Evolutionary conservation across 2,329 filamentous ascomycete species (phyloP).

Genomic region (Chaetomium sp.): DNA sequence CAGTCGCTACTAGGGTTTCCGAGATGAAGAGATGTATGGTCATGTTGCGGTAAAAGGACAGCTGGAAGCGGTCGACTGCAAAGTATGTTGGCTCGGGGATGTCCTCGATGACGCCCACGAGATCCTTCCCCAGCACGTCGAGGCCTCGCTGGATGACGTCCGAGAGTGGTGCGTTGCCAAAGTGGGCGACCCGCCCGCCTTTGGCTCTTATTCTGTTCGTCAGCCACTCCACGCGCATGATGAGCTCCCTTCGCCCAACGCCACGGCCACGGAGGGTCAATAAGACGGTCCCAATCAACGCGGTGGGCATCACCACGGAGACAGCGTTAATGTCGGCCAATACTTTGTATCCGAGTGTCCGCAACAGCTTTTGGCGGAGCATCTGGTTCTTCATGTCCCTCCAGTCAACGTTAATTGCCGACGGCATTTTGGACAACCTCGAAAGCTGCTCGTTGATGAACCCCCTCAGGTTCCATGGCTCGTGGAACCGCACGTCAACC

Average conservation of each 20-base stretch:
- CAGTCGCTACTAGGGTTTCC: conserved; percentile 84
- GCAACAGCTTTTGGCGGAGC: conserved; percentile 71
- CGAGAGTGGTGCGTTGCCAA: conserved; percentile 75
- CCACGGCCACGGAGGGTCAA: conserved; percentile 89
- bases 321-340: conserved; percentile 93
- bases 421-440: conserved; percentile 55
- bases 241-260: conserved; percentile 82
- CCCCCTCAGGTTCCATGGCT: conserved; percentile 86
- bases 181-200: conserved; percentile 91
- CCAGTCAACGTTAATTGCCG: conserved; percentile 49
- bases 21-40: conserved; percentile 97
- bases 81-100: conserved; percentile 91
- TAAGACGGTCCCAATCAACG: conserved; percentile 89
- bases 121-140: conserved; percentile 85
- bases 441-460: conserved; percentile 79
- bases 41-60: conserved; percentile 99
- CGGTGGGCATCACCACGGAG: conserved; percentile 97
- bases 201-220: conserved; percentile 78
- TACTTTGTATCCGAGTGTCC: conserved; percentile 89
- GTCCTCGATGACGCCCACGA: conserved; percentile 78
- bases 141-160: conserved; percentile 86
- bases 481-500: conserved; percentile 93
- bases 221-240: conserved; percentile 88
- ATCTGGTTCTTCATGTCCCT: conserved; percentile 53
- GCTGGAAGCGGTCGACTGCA: conserved; percentile 92